Evolutionary conservation across 2,329 filamentous ascomycete species (phyloP).

Genomic region (Cladosporium sp.): DNA sequence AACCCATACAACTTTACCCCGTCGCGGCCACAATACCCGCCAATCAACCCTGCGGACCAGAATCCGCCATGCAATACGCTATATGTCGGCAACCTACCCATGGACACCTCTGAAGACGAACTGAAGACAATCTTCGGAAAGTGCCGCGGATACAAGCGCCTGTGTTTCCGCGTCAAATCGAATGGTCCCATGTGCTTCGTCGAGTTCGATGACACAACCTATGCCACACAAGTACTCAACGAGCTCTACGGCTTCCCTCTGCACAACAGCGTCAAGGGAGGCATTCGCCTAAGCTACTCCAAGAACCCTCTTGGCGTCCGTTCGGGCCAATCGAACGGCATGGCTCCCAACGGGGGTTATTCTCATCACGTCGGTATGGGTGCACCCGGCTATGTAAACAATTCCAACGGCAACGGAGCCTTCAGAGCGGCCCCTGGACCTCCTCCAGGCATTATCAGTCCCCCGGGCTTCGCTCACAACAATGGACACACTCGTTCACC

Average conservation of each 20-base stretch:
- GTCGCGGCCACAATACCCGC: constrained; percentile 67
- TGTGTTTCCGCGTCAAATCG: constrained; percentile 90
- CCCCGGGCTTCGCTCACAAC: constrained; percentile 46
- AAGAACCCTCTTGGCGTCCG: constrained; percentile 95
- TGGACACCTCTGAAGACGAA: constrained; percentile 91
- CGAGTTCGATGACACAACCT: constrained; percentile 90
- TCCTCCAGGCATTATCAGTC: constrained; percentile 73
- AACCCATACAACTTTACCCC: constrained; percentile 57
- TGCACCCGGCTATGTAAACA: constrained; percentile 39
- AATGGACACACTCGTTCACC: constrained; percentile 3
- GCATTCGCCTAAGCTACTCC: constrained; percentile 92
- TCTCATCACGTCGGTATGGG: constrained; percentile 46
- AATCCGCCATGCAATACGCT: constrained; percentile 97
- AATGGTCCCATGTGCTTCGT: constrained; percentile 99
- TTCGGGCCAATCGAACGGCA: constrained; percentile 61
- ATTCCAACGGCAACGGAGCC: constrained; percentile 26
- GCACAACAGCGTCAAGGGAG: constrained; percentile 89
- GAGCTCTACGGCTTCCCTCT: constrained; percentile 84
- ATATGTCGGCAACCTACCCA: constrained; percentile 93
- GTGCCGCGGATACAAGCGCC: constrained; percentile 88
- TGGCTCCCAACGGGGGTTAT: constrained; percentile 48
- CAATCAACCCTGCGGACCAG: constrained; percentile 89
- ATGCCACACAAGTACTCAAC: constrained; percentile 84
- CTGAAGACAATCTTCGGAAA: constrained; percentile 90
- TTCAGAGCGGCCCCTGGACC: constrained; percentile 58